phyloP scores from a whole-genome alignment of 75 land plant species.

The Larix kaempferi region DNA sequence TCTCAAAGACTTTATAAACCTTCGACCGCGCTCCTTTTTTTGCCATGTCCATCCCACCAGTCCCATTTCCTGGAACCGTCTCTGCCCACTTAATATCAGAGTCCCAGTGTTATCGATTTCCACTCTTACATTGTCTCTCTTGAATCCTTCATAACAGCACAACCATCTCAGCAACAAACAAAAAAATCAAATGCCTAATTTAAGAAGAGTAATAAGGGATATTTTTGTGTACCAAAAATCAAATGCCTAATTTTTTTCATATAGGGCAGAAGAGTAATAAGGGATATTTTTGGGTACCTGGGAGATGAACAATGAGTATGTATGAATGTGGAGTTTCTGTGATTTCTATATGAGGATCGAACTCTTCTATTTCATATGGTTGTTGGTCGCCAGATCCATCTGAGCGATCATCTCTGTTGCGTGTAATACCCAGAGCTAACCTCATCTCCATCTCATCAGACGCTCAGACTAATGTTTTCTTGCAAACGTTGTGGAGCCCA shows the following conservation, averaged over 20 bases:
- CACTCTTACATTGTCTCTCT: constrained; percentile 5
- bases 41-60: background rate
- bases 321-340: background rate
- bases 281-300: background rate
- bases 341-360: background rate
- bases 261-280: too few species aligned
- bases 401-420: background rate
- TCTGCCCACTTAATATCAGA: constrained; percentile 4
- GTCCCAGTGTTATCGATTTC: constrained; percentile 2
- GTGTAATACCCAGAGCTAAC: background rate
- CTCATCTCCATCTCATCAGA: background rate
- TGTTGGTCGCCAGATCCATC: background rate
- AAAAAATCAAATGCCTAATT: too few species aligned
- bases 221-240: too few species aligned
- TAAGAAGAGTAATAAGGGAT: too few species aligned
- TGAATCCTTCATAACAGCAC: background rate
- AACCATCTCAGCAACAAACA: too few species aligned
- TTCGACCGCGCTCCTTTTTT: background rate
- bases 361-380: background rate
- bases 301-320: constrained; percentile 2
- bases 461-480: background rate
- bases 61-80: background rate
- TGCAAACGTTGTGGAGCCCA: too few species aligned
- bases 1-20: background rate
- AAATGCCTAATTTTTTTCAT: too few species aligned